Base-by-base conservation (phyloP, 805 yeast genomes). In the Saturnispora saitoi region DNA sequence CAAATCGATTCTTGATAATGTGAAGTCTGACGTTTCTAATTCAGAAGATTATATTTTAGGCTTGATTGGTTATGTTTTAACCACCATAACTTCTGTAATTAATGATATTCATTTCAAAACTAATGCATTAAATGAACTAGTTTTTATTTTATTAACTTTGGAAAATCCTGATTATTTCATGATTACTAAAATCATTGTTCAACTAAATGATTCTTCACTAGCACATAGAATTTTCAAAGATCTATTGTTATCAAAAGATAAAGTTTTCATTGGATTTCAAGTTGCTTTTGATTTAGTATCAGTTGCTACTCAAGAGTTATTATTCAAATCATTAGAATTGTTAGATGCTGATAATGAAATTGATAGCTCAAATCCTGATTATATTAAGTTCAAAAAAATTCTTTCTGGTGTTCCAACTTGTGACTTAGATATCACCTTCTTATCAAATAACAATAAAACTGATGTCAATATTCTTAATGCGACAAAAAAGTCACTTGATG, bases 271-370 rank as follows among this genome's bases (percentile, higher is more conserved):
- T 51, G 95, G 95, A 2, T 86, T 80, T 66, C 99, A 93, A 71
- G 86, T 91, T 47, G 97, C 97, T 1, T 93, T 93, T 65, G 99
- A 93, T 65, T 76, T 93, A 51, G 97, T 90, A 6, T 81, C 81
- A 48, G 81, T 95, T 14, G 96, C 96, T 0, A 78, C 96, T 7
- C 98, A 91, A 69, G 95, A 87, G 61, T 73, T 93, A 55, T 73
- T 90, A 50, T 83, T 80, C 48, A 73, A 70, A 42, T 72, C 82
- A 6, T 66, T 74, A 24, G 69, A 73, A 36, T 61, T 60, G 5
- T 64, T 77, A 46, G 58, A 62, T 14, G 49, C 52, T 1, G 70
- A 65, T 47, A 45, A 54, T 14, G 49, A 60, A n/a, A 44, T 62
- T 32, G 63, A 61, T 32, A 51, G 56, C 24, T 20, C 49, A 14